These are phyloP conservation scores for Aspergillus uvarum DNA, from an alignment of 2,329 filamentous ascomycete genomes.

Conservation along the genomic window DNA sequence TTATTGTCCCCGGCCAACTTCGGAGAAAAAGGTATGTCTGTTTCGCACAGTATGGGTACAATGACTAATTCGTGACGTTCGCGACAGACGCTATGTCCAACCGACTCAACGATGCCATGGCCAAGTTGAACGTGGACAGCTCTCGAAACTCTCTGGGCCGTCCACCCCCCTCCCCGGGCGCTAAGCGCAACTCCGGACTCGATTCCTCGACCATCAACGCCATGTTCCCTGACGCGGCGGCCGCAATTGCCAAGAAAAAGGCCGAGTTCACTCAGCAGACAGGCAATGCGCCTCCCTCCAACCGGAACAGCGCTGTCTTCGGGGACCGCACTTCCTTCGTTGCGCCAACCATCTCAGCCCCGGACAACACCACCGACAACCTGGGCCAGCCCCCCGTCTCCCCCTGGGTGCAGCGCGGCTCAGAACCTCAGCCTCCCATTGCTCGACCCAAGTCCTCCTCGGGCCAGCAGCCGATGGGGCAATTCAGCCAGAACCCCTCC, in stretches of 20 bases:
- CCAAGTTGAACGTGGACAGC: conserved; percentile 83
- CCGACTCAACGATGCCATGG: conserved; percentile 93
- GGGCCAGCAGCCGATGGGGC: conserved; percentile 80
- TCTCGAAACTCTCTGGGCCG: conserved; percentile 83
- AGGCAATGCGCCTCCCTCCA: conserved; percentile 83
- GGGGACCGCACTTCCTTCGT: conserved; percentile 74
- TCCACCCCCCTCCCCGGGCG: conserved; percentile 71
- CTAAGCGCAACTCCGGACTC: conserved; percentile 91
- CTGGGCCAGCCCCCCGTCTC: conserved; percentile 68
- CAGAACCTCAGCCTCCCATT: conserved; percentile 53
- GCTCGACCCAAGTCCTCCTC: conserved; percentile 75
- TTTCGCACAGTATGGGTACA: not conserved
- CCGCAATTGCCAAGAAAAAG: conserved; percentile 97
- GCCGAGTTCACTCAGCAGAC: conserved; percentile 96
- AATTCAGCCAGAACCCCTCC: conserved; percentile 82
- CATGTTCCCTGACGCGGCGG: conserved; percentile 98
- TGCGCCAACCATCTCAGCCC: conserved; percentile 71
- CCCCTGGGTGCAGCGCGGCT: conserved; percentile 68
- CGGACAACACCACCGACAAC: conserved; percentile 61
- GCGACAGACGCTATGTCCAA: conserved; percentile 88
- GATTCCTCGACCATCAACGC: conserved; percentile 92
- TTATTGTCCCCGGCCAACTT: conserved; percentile 93
- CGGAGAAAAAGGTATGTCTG: conserved; percentile 74
- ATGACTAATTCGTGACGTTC: conserved; percentile 12
- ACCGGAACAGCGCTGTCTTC: conserved; percentile 82